Evolutionary conservation across 2,329 filamentous ascomycete species (phyloP).

Genomic region (Parascedosporium putredinis): DNA sequence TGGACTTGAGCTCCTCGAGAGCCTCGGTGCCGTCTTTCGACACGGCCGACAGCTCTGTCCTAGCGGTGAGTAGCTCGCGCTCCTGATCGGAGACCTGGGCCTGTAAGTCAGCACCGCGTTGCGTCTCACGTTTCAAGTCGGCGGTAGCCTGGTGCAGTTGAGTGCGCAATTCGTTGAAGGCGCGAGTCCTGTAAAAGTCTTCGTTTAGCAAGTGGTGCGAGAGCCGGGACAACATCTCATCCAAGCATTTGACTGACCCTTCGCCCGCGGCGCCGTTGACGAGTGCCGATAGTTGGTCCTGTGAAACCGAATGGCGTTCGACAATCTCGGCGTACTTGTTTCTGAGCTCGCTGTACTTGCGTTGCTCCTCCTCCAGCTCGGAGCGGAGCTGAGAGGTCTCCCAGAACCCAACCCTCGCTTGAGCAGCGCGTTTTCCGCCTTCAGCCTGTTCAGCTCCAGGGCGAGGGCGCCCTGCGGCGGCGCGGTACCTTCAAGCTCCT

Average conservation of each 20-base stretch:
- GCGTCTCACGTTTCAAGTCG: conserved; percentile 37
- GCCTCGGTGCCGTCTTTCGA: conserved; percentile 43
- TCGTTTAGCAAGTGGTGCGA: conserved; percentile 30
- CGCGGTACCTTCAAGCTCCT: conserved; percentile 35
- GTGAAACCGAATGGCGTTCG: conserved; percentile 45
- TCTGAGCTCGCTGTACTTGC: conserved; percentile 40
- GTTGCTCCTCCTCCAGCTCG: conserved; percentile 45
- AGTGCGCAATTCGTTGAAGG: conserved; percentile 40
- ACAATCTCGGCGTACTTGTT: conserved; percentile 45
- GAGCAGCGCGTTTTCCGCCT: conserved; percentile 50
- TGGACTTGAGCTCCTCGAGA: conserved; percentile 46
- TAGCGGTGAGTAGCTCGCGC: conserved; percentile 42
- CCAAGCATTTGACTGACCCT: conserved; percentile 37
- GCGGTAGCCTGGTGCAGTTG: conserved; percentile 32
- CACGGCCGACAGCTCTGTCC: conserved; percentile 43
- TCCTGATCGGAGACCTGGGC: conserved; percentile 40
- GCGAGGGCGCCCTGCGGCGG: conserved; percentile 21
- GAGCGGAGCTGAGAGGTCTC: conserved; percentile 43
- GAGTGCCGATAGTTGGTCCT: conserved; percentile 47
- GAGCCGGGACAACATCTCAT: background rate
- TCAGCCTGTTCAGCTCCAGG: conserved; percentile 46
- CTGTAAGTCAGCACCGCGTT: conserved; percentile 32
- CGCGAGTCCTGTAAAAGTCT: conserved; percentile 38
- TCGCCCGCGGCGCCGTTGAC: conserved; percentile 39
- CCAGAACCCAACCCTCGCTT: conserved; percentile 43